These are phyloP conservation scores for Globisporangium nagaii DNA, from an alignment of 352 stramenopile species.

Conservation along the genomic window DNA sequence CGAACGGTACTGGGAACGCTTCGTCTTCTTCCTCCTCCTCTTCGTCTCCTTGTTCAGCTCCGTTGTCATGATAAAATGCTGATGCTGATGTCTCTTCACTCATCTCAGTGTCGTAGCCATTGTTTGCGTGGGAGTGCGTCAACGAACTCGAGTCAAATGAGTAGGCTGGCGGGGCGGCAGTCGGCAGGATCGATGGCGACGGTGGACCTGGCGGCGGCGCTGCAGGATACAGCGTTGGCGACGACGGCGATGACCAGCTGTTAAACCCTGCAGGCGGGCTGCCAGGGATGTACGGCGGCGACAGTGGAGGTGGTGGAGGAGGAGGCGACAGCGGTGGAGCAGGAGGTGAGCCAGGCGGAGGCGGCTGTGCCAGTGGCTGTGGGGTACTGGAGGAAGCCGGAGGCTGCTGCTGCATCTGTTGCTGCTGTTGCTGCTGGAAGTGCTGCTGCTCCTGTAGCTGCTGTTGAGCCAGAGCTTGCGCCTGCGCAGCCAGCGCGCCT, in stretches of 20 bases:
- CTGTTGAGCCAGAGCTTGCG: slow-evolving; percentile 18
- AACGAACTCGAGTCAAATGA: neutral
- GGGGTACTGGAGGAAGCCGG: neutral
- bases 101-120: slow-evolving; percentile 6
- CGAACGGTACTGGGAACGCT: slow-evolving; percentile 57
- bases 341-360: slow-evolving; percentile 9
- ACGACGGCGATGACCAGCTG: slow-evolving; percentile 22
- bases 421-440: slow-evolving; percentile 4
- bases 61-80: neutral
- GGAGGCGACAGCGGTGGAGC: slow-evolving; percentile 11
- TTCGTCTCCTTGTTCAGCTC: slow-evolving; percentile 37
- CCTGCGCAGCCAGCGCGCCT: slow-evolving; percentile 34
- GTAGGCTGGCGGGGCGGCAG: neutral
- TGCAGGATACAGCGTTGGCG: slow-evolving; percentile 18
- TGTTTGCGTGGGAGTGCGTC: neutral
- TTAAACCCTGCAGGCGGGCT: neutral
- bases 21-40: slow-evolving; percentile 74
- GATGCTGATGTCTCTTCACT: slow-evolving; percentile 5
- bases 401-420: slow-evolving; percentile 9
- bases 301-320: slow-evolving; percentile 14
- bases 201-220: slow-evolving; percentile 23
- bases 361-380: neutral
- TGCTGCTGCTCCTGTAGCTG: slow-evolving; percentile 13
- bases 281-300: slow-evolving; percentile 2
- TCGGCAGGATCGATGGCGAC: slow-evolving; percentile 9